Evolutionary conservation across 2,329 filamentous ascomycete genomes (phyloP), one percentile per base, ranked within the genome.

Genomic region (Apiospora marii): DNA sequence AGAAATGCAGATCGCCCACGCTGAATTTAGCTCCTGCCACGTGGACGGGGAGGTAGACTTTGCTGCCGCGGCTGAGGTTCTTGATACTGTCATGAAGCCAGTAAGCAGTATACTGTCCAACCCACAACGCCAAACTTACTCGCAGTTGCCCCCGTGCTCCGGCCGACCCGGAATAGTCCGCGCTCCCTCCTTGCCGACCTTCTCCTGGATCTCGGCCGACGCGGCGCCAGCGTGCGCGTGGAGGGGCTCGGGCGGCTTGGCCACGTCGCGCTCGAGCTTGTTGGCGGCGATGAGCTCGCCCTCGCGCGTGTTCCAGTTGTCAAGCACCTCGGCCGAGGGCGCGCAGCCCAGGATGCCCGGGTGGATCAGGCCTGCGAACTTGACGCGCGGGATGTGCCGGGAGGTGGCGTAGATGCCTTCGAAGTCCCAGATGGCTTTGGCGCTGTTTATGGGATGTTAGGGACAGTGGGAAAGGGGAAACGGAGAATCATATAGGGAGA

Each of bases 321-420:
- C 90, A 14, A 98, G 89, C 22, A 98, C 85, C 76, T 94, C 91
- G 3, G 90, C 85, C 0, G 93, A 96, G 0, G 95, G 95, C 0
- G 95, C 95, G 79, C 94, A 97, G 24, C 95, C 95, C 13, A 98
- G 85, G 75, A 98, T 98, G 4, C 95, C 95, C 0, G 95, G 95
- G 81, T 98, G 95, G 80, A 98, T 97, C 44, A 98, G 87, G 0
- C 95, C 94, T 0, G 95, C 91, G 80, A 98, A 98, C 58, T 94
- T 92, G 58, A 98, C 95, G 74, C 93, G 92, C 0, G 94, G 94
- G 74, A 96, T 94, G 81, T 98, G 95, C 22, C 95, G 90, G 8
- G 93, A 95, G 4, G 93, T 93, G 84, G 94, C 97, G 49, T 73
- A 87, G 68, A 88, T 86, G 75, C 86, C 87, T 70, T 89, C 87